A percentile compares a stretch with the other conserved stretches of the same genome.
These are phyloP conservation scores for Pistacia integerrima DNA, from an alignment of 345 rosid genomes.

Conservation along the genomic window DNA sequence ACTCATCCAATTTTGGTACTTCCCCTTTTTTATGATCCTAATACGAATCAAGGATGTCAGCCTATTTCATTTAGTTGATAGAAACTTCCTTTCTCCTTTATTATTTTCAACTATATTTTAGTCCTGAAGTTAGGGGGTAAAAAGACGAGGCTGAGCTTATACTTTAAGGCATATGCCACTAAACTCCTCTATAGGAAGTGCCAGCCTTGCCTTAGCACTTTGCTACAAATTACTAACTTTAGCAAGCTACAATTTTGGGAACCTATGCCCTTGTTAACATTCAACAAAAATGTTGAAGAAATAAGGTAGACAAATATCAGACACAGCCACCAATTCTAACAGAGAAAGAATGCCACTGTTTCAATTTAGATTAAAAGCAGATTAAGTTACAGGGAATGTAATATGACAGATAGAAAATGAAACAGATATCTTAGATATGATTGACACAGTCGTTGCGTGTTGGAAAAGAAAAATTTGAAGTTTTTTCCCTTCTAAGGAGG, in stretches of 20 bases:
- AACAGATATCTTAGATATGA: background rate
- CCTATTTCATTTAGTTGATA: background rate
- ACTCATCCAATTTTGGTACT: background rate
- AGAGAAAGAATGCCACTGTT: background rate
- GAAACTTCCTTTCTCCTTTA: too few relatives aligned
- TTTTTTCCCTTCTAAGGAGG: background rate
- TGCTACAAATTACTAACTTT: background rate
- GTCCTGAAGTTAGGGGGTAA: background rate
- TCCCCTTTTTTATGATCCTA: background rate
- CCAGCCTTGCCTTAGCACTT: too few relatives aligned
- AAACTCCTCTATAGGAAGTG: background rate
- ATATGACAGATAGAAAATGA: background rate
- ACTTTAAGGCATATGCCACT: background rate
- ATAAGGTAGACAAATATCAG: background rate
- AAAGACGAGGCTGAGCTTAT: background rate
- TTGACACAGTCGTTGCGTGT: background rate
- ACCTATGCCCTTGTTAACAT: background rate
- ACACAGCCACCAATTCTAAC: background rate
- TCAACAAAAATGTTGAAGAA: conserved; percentile 7
- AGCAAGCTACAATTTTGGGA: background rate
- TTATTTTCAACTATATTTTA: background rate
- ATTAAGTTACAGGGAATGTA: background rate
- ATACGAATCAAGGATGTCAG: background rate
- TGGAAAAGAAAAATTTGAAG: background rate
- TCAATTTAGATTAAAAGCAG: background rate